Evolutionary conservation across 768 basidiomycete species (phyloP).

Genomic region (Pleurotus djamor): DNA sequence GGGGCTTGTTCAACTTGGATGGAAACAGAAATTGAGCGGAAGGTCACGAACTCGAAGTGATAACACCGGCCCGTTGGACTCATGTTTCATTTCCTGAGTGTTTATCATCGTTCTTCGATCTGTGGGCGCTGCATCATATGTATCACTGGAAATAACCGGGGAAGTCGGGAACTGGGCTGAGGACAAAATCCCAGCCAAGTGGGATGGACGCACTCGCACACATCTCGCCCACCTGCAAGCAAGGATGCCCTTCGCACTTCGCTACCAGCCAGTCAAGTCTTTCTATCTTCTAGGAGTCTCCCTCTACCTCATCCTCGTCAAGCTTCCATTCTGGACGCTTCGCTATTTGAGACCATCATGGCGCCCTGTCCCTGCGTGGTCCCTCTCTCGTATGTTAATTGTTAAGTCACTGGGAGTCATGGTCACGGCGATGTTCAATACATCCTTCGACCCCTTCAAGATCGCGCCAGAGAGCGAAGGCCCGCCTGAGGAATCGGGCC

Average conservation of each 20-base stretch:
- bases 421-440: not conserved
- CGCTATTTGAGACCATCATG: constrained; percentile 13
- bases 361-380: constrained; percentile 8
- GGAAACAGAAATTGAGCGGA: too few species aligned
- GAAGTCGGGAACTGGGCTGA: too few species aligned
- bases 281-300: constrained; percentile 9
- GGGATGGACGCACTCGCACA: too few species aligned
- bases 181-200: too few species aligned
- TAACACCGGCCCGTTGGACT: too few species aligned
- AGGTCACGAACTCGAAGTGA: too few species aligned
- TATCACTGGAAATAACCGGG: too few species aligned
- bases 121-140: too few species aligned
- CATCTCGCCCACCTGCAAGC: too few species aligned
- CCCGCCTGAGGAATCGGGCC: constrained; percentile 17
- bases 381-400: not conserved
- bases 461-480: constrained; percentile 4
- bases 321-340: constrained; percentile 15
- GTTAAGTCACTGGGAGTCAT: not conserved
- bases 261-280: constrained; percentile 14
- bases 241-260: constrained; percentile 12
- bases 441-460: not conserved
- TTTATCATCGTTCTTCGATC: too few species aligned
- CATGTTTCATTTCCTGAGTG: too few species aligned
- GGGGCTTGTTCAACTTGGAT: too few species aligned
- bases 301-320: constrained; percentile 9